phyloP scores from a whole-genome alignment of 2,329 filamentous ascomycete species.

The Endoconidiophora laricicola region DNA sequence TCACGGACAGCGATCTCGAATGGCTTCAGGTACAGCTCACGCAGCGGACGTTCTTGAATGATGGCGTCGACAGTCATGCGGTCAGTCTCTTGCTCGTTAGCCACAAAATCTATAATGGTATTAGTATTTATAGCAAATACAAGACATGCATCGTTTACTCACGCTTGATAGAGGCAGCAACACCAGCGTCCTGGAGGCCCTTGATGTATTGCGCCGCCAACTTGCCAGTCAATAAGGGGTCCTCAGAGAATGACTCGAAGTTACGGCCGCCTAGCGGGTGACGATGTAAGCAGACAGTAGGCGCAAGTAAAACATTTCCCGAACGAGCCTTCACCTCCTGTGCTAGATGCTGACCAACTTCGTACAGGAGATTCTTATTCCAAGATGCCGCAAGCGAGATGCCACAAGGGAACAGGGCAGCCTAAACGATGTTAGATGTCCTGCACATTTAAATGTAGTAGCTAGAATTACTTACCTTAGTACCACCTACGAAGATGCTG shows the following conservation, averaged over 20 bases:
- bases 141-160: conserved; percentile 14
- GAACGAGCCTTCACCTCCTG: conserved; percentile 57
- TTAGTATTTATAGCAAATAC: conserved; percentile 3
- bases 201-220: conserved; percentile 56
- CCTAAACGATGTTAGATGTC: conserved; percentile 25
- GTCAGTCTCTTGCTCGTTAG: conserved; percentile 58
- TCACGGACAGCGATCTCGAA: conserved; percentile 58
- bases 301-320: conserved; percentile 56
- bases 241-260: conserved; percentile 77
- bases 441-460: conserved; percentile 8
- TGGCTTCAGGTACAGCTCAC: conserved; percentile 57
- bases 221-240: conserved; percentile 60
- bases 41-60: conserved; percentile 45
- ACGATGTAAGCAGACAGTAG: conserved; percentile 67
- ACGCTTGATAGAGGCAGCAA: conserved; percentile 69
- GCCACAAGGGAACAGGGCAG: conserved; percentile 64
- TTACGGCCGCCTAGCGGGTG: conserved; percentile 71
- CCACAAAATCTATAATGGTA: conserved; percentile 38
- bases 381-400: conserved; percentile 66
- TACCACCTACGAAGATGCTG: conserved; percentile 51
- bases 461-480: conserved; percentile 28
- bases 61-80: conserved; percentile 47
- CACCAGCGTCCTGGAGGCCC: conserved; percentile 54
- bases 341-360: conserved; percentile 55
- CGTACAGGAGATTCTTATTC: conserved; percentile 52